These are phyloP conservation scores for Mycena citricolor DNA, from an alignment of 1,284 basidiomycete species.

Conservation along the genomic window DNA sequence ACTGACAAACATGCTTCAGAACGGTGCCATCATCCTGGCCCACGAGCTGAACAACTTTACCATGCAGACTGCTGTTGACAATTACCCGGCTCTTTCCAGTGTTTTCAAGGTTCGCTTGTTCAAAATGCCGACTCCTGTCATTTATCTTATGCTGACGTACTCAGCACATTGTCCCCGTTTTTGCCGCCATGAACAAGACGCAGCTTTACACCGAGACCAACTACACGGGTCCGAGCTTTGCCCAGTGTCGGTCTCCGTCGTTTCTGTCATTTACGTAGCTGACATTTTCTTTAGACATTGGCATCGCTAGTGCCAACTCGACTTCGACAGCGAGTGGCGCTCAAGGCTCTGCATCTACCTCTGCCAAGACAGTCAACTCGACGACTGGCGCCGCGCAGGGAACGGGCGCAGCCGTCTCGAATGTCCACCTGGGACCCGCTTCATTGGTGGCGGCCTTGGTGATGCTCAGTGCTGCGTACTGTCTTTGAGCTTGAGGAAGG, in stretches of 20 bases:
- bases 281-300: too few species aligned
- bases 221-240: slow-evolving; percentile 9
- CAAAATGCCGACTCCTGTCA: not conserved
- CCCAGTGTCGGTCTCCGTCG: slow-evolving; percentile 22
- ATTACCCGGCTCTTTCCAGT: slow-evolving; percentile 13
- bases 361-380: too few species aligned
- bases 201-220: slow-evolving; percentile 20
- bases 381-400: too few species aligned
- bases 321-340: too few species aligned
- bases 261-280: not conserved
- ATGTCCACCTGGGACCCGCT: too few species aligned
- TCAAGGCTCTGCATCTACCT: too few species aligned
- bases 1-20: slow-evolving; percentile 3
- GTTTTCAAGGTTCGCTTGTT: slow-evolving; percentile 16
- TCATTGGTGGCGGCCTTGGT: too few species aligned
- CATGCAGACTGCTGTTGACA: slow-evolving; percentile 22
- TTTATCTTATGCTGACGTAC: not conserved
- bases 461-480: too few species aligned
- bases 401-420: too few species aligned
- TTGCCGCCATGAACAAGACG: slow-evolving; percentile 17
- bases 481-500: too few species aligned
- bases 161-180: slow-evolving; percentile 21
- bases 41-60: slow-evolving; percentile 24
- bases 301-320: too few species aligned
- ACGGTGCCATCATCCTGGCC: slow-evolving; percentile 22